A percentile compares a stretch with the other conserved stretches of the same genome.
These are phyloP conservation scores for Fusarium poae DNA, from an alignment of 2,329 filamentous ascomycete genomes.

Conservation along the genomic window DNA sequence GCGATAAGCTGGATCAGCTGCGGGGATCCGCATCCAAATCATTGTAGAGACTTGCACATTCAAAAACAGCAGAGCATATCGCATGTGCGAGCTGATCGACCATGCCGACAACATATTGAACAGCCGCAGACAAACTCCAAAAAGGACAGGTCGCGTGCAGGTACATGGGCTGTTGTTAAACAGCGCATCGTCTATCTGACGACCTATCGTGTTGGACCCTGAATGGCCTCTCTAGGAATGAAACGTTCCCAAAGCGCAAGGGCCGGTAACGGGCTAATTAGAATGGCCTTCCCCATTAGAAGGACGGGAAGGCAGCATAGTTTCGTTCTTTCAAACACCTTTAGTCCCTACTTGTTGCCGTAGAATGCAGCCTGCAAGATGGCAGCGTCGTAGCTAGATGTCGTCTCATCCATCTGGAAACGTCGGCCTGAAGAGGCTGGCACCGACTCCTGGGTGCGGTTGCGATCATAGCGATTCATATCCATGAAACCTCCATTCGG, in stretches of 20 bases:
- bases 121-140: constrained; percentile 5
- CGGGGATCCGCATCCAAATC: constrained; percentile 16
- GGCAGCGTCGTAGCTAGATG: constrained; percentile 54
- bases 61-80: constrained; percentile 13
- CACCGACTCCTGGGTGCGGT: constrained; percentile 34
- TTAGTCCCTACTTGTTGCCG: constrained; percentile 44
- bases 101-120: constrained; percentile 7
- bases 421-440: constrained; percentile 38
- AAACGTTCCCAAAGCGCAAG: constrained; percentile 9
- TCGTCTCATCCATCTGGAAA: constrained; percentile 53
- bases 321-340: constrained; percentile 1
- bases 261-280: constrained; percentile 8
- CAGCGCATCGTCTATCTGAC: not conserved
- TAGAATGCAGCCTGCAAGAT: constrained; percentile 54
- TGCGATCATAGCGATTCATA: constrained; percentile 35
- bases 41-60: constrained; percentile 12
- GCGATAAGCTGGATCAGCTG: constrained; percentile 24
- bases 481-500: constrained; percentile 29
- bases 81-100: constrained; percentile 16
- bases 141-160: constrained; percentile 6
- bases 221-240: constrained; percentile 34
- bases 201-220: constrained; percentile 7
- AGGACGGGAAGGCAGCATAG: not conserved
- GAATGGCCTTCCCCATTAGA: not conserved
- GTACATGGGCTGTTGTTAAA: constrained; percentile 1